Percentiles rank a stretch among this genome's conserved stretches.
Conservation (phyloP, 768 basidiomycete genomes). For the Saitozyma sp. region DNA sequence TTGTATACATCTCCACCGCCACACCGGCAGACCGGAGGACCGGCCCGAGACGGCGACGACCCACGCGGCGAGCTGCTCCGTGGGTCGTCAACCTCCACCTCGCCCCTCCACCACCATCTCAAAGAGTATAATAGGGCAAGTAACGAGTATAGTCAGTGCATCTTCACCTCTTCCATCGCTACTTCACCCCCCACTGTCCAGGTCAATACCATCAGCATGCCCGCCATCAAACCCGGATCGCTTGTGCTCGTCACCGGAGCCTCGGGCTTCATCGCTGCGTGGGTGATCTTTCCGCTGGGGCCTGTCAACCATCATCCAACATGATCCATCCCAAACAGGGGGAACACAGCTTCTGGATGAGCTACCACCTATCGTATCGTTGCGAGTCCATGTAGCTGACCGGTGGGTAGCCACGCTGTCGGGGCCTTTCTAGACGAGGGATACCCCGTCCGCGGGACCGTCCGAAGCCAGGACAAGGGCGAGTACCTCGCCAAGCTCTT, state of each 20-base stretch:
- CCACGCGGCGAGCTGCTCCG: no score
- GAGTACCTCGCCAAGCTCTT: slow-evolving; percentile 61
- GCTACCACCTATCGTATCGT: not conserved
- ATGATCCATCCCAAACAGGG: not conserved
- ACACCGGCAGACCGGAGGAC: no score
- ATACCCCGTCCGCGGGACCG: slow-evolving; percentile 66
- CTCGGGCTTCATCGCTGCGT: slow-evolving; percentile 38
- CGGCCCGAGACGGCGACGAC: no score
- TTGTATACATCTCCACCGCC: no score
- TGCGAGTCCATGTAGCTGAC: not conserved
- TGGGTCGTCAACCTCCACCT: no score
- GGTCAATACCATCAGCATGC: not conserved
- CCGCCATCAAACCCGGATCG: slow-evolving; percentile 5
- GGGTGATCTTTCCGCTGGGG: not conserved
- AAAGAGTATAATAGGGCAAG: no score
- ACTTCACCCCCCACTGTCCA: no score
- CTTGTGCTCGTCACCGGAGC: slow-evolving; percentile 43
- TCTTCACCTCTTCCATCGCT: slow-evolving; percentile 1
- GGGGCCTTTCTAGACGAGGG: slow-evolving; percentile 54
- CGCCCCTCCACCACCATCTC: no score
- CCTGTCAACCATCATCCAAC: not conserved
- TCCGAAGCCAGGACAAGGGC: slow-evolving; percentile 65
- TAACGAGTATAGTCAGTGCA: no score
- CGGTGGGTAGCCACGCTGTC: slow-evolving; percentile 15
- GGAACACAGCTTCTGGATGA: not conserved